phyloP scores from a whole-genome alignment of 2,329 filamentous ascomycete genomes.

The Tolypocladium inflatum region DNA sequence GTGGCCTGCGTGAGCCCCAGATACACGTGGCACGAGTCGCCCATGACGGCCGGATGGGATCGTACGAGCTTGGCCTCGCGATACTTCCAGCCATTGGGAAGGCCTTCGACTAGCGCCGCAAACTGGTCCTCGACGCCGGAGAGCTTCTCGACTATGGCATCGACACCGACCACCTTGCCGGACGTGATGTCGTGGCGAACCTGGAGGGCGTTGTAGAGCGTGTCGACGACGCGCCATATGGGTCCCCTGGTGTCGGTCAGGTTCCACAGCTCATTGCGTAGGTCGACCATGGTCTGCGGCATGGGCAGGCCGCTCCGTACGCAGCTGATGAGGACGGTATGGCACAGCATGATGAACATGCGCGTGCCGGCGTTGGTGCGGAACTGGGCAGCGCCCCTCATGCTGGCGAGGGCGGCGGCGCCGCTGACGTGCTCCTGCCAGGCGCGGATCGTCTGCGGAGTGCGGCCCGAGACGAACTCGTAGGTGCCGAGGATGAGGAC shows the following conservation, averaged over 20 bases:
- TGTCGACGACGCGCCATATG: slow-evolving; percentile 31
- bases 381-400: slow-evolving; percentile 39
- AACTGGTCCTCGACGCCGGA: slow-evolving; percentile 33
- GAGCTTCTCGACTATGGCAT: slow-evolving; percentile 25
- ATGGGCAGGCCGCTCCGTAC: slow-evolving; percentile 38
- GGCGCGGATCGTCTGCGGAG: slow-evolving; percentile 34
- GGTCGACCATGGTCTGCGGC: slow-evolving; percentile 35
- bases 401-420: slow-evolving; percentile 37
- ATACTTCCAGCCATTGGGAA: slow-evolving; percentile 33
- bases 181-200: slow-evolving; percentile 35
- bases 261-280: slow-evolving; percentile 31
- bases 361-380: slow-evolving; percentile 32
- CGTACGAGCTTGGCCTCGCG: slow-evolving; percentile 27
- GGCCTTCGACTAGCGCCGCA: slow-evolving; percentile 23
- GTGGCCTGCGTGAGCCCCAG: slow-evolving; percentile 32
- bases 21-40: slow-evolving; percentile 34
- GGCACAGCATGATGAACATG: slow-evolving; percentile 45
- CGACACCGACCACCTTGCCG: slow-evolving; percentile 23
- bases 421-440: slow-evolving; percentile 46
- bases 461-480: slow-evolving; percentile 41
- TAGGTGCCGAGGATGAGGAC: slow-evolving; percentile 45
- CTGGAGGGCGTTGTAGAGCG: slow-evolving; percentile 35
- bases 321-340: slow-evolving; percentile 41
- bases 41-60: slow-evolving; percentile 31
- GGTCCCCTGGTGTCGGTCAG: slow-evolving; percentile 26